Percentiles rank a stretch among this genome's conserved stretches.
These are phyloP conservation scores for Phytophthora sojae DNA, from an alignment of 352 stramenopile genomes.

Conservation along the genomic window DNA sequence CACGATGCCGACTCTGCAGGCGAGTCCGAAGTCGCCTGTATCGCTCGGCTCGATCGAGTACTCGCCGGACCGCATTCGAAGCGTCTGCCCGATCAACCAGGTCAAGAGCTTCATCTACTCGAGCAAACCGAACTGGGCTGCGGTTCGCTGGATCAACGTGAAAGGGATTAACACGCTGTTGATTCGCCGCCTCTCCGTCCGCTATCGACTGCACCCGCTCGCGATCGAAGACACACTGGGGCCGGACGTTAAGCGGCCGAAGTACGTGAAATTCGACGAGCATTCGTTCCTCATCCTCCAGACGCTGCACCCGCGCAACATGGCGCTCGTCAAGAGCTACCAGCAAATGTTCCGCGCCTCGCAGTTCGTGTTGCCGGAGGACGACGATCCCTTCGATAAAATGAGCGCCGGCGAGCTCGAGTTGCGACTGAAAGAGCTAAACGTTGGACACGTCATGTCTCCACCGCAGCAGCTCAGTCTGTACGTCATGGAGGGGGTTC, in stretches of 20 bases:
- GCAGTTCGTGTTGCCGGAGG: constrained; percentile 53
- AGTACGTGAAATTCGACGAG: constrained; percentile 87
- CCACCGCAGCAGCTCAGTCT: constrained; percentile 76
- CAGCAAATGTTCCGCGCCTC: constrained; percentile 73
- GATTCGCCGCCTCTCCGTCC: constrained; percentile 74
- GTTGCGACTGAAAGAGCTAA: constrained; percentile 53
- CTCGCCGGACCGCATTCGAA: constrained; percentile 71
- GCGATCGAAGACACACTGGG: constrained; percentile 81
- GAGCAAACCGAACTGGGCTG: constrained; percentile 69
- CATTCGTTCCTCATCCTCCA: constrained; percentile 80
- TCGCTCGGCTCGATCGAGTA: constrained; percentile 75
- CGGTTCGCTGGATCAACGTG: constrained; percentile 83
- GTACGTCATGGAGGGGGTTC: constrained; percentile 66
- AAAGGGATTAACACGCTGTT: constrained; percentile 63
- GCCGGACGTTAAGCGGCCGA: constrained; percentile 68
- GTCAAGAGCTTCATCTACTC: constrained; percentile 86
- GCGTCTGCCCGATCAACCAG: constrained; percentile 66
- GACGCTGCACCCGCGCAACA: constrained; percentile 53
- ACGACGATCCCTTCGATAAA: constrained; percentile 54
- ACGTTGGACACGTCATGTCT: constrained; percentile 64
- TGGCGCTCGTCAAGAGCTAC: constrained; percentile 60
- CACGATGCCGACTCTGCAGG: constrained; percentile 46
- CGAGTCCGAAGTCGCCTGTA: constrained; percentile 25
- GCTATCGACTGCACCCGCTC: constrained; percentile 81
- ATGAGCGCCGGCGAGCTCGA: constrained; percentile 69